Percentiles rank a stretch among this genome's conserved stretches.
These are phyloP conservation scores for Rhodotorula mucilaginosa DNA, from an alignment of 1,284 basidiomycete genomes.

Conservation along the genomic window DNA sequence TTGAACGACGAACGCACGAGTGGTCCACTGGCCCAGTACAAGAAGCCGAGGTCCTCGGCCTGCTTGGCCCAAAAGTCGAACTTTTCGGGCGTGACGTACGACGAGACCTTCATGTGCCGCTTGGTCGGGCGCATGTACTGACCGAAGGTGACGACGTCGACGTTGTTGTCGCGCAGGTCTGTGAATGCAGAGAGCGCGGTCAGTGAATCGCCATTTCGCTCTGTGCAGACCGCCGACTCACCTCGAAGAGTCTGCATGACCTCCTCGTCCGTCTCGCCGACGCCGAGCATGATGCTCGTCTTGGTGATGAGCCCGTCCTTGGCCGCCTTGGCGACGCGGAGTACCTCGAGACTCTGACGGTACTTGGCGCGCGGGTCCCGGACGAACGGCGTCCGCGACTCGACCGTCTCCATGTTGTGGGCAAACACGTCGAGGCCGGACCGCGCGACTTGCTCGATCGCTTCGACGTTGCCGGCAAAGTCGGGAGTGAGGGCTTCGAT, in stretches of 20 bases:
- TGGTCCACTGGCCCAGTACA: conserved; percentile 96
- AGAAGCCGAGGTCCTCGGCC: conserved; percentile 90
- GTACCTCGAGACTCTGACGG: conserved; percentile 79
- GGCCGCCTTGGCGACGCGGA: conserved; percentile 64
- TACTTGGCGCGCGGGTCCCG: conserved; percentile 93
- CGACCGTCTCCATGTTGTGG: conserved; percentile 95
- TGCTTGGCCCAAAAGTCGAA: conserved; percentile 87
- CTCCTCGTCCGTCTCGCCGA: conserved; percentile 86
- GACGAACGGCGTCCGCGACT: conserved; percentile 88
- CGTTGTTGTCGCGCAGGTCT: conserved; percentile 83
- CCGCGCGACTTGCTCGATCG: conserved; percentile 77
- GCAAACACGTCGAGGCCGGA: conserved; percentile 97
- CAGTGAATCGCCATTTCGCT: background rate
- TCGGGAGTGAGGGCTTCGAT: conserved; percentile 97
- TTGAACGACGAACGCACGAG: conserved; percentile 96
- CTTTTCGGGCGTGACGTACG: conserved; percentile 89
- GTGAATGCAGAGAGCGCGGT: background rate
- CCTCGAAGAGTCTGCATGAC: conserved; percentile 79
- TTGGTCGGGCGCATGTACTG: conserved; percentile 99
- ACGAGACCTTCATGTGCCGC: conserved; percentile 97
- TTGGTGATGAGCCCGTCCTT: conserved; percentile 88
- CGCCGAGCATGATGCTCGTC: conserved; percentile 97
- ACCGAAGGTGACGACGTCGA: conserved; percentile 98
- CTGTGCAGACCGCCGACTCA: conserved; percentile 47
- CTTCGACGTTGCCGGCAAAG: conserved; percentile 74